Conservation (phyloP, 345 rosid species). For the Trapa bicornis region DNA sequence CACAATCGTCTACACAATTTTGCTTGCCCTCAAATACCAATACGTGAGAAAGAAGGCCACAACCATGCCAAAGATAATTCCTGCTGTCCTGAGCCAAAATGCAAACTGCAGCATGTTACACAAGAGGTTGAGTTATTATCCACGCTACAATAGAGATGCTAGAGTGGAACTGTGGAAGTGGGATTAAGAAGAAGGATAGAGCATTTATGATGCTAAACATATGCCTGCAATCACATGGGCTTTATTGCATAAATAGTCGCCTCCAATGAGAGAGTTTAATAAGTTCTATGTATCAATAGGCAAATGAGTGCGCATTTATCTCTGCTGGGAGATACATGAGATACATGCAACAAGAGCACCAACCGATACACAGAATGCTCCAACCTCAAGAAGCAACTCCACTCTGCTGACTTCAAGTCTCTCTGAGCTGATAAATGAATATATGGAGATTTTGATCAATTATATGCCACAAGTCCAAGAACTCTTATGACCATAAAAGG, state of each 20-base stretch:
- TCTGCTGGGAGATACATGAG: conserved; percentile 3
- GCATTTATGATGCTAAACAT: conserved; percentile 3
- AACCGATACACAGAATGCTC: conserved; percentile 73
- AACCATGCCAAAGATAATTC: conserved; percentile 66
- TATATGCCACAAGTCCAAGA: background rate
- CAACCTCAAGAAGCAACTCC: conserved; percentile 93
- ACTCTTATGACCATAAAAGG: too few species aligned
- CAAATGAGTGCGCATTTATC: too few species aligned
- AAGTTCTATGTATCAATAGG: too few species aligned
- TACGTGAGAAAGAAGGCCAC: conserved; percentile 65
- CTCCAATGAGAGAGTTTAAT: too few species aligned
- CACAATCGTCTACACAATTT: conserved; percentile 35
- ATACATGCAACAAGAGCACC: conserved; percentile 83
- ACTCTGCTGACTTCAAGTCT: conserved; percentile 95
- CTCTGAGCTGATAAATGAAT: conserved; percentile 53
- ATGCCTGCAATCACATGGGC: conserved; percentile 8
- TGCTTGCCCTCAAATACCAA: conserved; percentile 59
- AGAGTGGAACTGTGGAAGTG: background rate
- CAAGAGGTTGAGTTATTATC: background rate
- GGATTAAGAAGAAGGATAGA: background rate
- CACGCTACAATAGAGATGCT: background rate
- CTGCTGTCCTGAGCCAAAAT: conserved; percentile 87
- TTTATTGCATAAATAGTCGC: too few species aligned
- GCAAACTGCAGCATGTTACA: conserved; percentile 51
- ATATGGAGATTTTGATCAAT: conserved; percentile 1